Conservation (phyloP, 805 yeast species). For the Kodamaea leandrae region DNA sequence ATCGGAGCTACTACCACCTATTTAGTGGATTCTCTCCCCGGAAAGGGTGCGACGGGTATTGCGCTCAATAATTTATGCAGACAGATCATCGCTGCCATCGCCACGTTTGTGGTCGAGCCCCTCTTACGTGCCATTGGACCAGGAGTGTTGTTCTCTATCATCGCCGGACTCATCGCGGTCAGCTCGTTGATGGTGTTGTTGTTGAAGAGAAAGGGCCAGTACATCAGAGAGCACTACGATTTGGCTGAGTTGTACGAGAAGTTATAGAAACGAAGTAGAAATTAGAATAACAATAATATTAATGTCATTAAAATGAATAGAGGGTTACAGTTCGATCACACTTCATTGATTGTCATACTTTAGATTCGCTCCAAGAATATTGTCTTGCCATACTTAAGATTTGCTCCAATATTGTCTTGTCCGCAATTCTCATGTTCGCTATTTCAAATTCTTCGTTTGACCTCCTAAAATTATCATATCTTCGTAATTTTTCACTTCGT, state of each 20-base stretch:
- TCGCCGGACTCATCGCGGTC: slow-evolving; percentile 54
- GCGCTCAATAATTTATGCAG: slow-evolving; percentile 77
- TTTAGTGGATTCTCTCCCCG: slow-evolving; percentile 80
- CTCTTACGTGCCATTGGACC: slow-evolving; percentile 62
- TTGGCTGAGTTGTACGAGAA: slow-evolving; percentile 55
- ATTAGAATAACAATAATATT: neutral
- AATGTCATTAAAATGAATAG: neutral
- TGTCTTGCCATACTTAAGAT: no score
- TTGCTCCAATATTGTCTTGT: neutral
- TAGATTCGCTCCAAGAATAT: no score
- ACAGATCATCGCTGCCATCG: slow-evolving; percentile 70
- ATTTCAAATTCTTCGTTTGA: no score
- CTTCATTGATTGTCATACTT: no score
- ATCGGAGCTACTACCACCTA: slow-evolving; percentile 81
- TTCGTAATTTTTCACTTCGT: no score
- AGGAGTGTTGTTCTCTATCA: slow-evolving; percentile 67
- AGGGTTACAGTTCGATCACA: no score
- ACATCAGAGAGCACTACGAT: slow-evolving; percentile 63
- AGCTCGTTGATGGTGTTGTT: slow-evolving; percentile 42
- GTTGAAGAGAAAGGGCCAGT: slow-evolving; percentile 54
- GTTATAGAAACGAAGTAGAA: slow-evolving; percentile 30
- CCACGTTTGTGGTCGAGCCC: slow-evolving; percentile 75
- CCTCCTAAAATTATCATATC: no score
- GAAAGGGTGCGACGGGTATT: slow-evolving; percentile 85
- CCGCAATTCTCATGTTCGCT: neutral